Conservation (phyloP, 306 rosid species). For the Carpinus viminea region DNA sequence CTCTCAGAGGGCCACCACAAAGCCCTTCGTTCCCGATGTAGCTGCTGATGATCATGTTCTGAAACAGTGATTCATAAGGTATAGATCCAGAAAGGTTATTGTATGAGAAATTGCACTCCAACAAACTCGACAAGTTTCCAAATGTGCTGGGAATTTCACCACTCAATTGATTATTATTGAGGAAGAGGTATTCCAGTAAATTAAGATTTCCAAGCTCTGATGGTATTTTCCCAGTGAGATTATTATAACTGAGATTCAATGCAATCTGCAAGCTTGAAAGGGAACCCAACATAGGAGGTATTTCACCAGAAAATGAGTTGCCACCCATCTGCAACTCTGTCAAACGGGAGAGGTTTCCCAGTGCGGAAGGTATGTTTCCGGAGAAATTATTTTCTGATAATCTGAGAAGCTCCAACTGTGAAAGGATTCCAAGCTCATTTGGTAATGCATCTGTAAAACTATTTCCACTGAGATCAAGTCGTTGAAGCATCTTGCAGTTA, state of each 20-base stretch:
- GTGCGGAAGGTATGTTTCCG: slow-evolving; percentile 62
- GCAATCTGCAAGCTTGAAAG: slow-evolving; percentile 88
- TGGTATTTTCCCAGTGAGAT: slow-evolving; percentile 74
- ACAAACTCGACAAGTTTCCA: slow-evolving; percentile 67
- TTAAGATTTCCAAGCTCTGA: slow-evolving; percentile 66
- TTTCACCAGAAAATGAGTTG: slow-evolving; percentile 70
- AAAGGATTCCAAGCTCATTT: slow-evolving; percentile 71
- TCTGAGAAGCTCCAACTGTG: slow-evolving; percentile 79
- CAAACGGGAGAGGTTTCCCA: slow-evolving; percentile 76
- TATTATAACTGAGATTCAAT: slow-evolving; percentile 85
- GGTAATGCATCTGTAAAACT: slow-evolving; percentile 65
- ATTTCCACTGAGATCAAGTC: slow-evolving; percentile 85
- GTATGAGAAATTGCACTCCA: slow-evolving; percentile 88
- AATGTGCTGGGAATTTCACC: slow-evolving; percentile 84
- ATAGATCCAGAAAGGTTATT: slow-evolving; percentile 82
- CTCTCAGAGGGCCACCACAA: slow-evolving; percentile 72
- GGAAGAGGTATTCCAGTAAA: slow-evolving; percentile 64
- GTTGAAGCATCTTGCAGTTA: slow-evolving; percentile 74
- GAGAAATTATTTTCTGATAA: slow-evolving; percentile 72
- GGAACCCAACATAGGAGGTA: slow-evolving; percentile 75
- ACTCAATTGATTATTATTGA: slow-evolving; percentile 81
- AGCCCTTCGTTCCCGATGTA: slow-evolving; percentile 68
- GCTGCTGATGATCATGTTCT: slow-evolving; percentile 69
- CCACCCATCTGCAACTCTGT: slow-evolving; percentile 83
- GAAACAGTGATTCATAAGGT: slow-evolving; percentile 66